These are phyloP conservation scores for Colletotrichum sp. DNA, from an alignment of 2,329 filamentous ascomycete genomes.

Conservation along the genomic window DNA sequence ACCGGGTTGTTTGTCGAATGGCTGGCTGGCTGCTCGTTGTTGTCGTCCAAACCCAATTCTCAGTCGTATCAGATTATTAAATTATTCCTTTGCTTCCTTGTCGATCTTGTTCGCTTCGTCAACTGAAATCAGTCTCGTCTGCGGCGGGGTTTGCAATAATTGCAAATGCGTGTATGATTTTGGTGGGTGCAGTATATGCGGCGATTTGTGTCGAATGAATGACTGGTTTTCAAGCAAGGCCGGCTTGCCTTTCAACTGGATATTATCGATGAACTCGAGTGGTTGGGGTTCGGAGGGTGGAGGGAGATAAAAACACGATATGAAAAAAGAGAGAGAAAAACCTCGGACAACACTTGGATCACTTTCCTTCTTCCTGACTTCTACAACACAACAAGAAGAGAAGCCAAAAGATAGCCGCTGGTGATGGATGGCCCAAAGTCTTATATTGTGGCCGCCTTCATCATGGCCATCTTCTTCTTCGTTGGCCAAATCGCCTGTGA, in stretches of 20 bases:
- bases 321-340: constrained; percentile 45
- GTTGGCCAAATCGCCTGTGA: constrained; percentile 5
- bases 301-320: constrained; percentile 37
- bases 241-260: constrained; percentile 61
- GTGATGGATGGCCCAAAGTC: constrained; percentile 54
- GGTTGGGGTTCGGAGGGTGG: constrained; percentile 32
- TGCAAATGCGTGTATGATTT: not conserved
- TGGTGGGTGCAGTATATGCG: not conserved
- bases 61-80: constrained; percentile 19
- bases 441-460: constrained; percentile 61
- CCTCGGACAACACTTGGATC: constrained; percentile 57
- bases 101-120: constrained; percentile 3
- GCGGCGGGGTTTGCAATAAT: not conserved
- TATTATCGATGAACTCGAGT: constrained; percentile 22
- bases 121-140: not conserved
- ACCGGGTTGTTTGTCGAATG: constrained; percentile 20
- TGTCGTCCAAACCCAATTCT: constrained; percentile 7
- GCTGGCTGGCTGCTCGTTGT: not conserved
- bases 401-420: constrained; percentile 42
- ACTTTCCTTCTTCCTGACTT: constrained; percentile 46
- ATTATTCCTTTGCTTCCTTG: constrained; percentile 18
- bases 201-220: constrained; percentile 39
- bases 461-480: constrained; percentile 35
- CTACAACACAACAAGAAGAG: constrained; percentile 42
- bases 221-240: constrained; percentile 62